A percentile compares a stretch with the other conserved stretches of the same genome.
Evolutionary conservation across 2,329 filamentous ascomycete species (phyloP).

Genomic region (Xylariaceae sp.): DNA sequence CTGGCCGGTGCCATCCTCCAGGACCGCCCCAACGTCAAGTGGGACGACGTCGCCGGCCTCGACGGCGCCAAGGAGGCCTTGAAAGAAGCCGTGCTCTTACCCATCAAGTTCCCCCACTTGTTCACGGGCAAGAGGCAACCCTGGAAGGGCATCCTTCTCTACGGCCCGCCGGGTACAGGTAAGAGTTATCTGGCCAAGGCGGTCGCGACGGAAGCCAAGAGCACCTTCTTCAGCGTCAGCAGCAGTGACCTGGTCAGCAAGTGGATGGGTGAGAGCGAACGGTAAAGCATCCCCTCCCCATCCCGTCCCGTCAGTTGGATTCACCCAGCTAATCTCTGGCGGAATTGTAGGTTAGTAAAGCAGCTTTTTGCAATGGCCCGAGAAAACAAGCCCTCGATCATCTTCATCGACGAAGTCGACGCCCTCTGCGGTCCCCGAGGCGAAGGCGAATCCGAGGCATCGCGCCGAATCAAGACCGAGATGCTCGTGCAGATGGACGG

Average conservation of each 20-base stretch:
- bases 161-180: conserved; percentile 92
- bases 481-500: conserved; percentile 99
- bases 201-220: conserved; percentile 96
- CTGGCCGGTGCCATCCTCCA: conserved; percentile 87
- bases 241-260: conserved; percentile 97
- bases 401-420: conserved; percentile 98
- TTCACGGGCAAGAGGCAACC: conserved; percentile 95
- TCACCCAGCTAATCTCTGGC: conserved; percentile 19
- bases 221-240: conserved; percentile 97
- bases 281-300: conserved; percentile 47
- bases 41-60: conserved; percentile 95
- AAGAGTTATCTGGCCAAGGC: conserved; percentile 98
- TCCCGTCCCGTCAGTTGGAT: conserved; percentile 6
- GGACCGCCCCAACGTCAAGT: conserved; percentile 92
- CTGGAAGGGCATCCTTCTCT: conserved; percentile 96
- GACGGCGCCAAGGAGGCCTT: conserved; percentile 93
- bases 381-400: conserved; percentile 96
- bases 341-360: conserved; percentile 69
- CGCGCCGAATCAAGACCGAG: conserved; percentile 95
- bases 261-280: conserved; percentile 99
- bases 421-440: conserved; percentile 87
- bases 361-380: conserved; percentile 96
- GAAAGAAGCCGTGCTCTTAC: conserved; percentile 95
- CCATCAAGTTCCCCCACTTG: conserved; percentile 96
- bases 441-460: conserved; percentile 97